Percentiles rank a stretch among this genome's conserved stretches.
phyloP scores from a whole-genome alignment of 1,284 basidiomycete species.

The Earliella scabrosa region DNA sequence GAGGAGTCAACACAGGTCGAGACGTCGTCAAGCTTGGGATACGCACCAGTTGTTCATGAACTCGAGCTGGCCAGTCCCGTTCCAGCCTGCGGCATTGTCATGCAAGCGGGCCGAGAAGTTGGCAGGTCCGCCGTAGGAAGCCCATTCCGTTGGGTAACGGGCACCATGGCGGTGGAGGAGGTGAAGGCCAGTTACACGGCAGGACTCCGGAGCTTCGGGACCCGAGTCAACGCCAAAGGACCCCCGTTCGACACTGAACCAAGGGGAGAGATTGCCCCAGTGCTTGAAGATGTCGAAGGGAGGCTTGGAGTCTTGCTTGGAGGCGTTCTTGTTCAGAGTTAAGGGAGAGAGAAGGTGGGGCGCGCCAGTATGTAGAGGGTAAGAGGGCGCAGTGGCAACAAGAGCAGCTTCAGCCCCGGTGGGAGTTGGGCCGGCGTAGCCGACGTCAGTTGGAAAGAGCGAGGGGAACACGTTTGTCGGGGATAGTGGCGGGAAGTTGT shows the following conservation, averaged over 20 bases:
- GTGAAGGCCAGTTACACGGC: slow-evolving; percentile 74
- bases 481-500: slow-evolving; percentile 71
- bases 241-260: slow-evolving; percentile 75
- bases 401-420: slow-evolving; percentile 84
- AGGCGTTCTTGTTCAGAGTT: slow-evolving; percentile 20
- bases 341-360: slow-evolving; percentile 63
- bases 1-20: slow-evolving; percentile 7
- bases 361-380: slow-evolving; percentile 75
- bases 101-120: slow-evolving; percentile 63
- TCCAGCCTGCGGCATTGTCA: slow-evolving; percentile 58
- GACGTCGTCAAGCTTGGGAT: neutral
- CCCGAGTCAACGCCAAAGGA: slow-evolving; percentile 77
- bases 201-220: slow-evolving; percentile 70
- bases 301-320: slow-evolving; percentile 27
- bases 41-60: slow-evolving; percentile 80
- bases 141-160: slow-evolving; percentile 76
- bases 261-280: slow-evolving; percentile 87
- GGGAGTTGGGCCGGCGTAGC: slow-evolving; percentile 82
- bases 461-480: slow-evolving; percentile 74
- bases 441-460: slow-evolving; percentile 76
- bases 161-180: slow-evolving; percentile 83
- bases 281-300: slow-evolving; percentile 69
- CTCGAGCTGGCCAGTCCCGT: slow-evolving; percentile 60
- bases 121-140: slow-evolving; percentile 69
- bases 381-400: slow-evolving; percentile 76